These are phyloP conservation scores for Coniochaeta prunicola DNA, from an alignment of 2,329 filamentous ascomycete genomes.

Conservation along the genomic window DNA sequence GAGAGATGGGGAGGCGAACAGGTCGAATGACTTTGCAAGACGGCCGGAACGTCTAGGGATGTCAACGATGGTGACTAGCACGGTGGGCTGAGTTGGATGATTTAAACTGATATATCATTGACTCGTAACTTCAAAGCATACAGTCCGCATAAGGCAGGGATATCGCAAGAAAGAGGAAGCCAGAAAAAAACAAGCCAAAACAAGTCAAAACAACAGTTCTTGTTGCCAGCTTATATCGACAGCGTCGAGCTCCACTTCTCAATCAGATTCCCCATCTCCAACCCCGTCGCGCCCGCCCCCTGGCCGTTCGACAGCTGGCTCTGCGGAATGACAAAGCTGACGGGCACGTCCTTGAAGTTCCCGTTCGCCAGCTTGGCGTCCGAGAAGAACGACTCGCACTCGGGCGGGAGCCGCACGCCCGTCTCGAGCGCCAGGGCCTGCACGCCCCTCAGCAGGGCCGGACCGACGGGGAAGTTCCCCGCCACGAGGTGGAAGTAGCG, in stretches of 20 bases:
- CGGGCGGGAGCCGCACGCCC: neutral
- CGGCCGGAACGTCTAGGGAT: too few species aligned
- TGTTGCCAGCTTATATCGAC: neutral
- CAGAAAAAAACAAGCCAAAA: neutral
- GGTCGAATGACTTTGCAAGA: too few species aligned
- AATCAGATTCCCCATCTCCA: conserved; percentile 1
- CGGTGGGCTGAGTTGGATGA: neutral
- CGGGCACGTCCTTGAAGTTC: neutral
- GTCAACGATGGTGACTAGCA: too few species aligned
- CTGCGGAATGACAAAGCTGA: neutral
- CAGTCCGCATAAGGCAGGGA: neutral
- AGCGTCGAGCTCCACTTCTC: conserved; percentile 2
- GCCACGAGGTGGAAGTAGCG: conserved; percentile 1
- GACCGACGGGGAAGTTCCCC: neutral
- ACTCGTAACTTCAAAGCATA: neutral
- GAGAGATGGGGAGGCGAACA: too few species aligned
- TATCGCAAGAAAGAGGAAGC: neutral
- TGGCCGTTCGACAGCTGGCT: neutral
- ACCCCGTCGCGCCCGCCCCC: neutral
- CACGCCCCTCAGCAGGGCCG: neutral
- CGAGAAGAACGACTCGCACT: neutral
- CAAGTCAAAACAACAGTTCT: neutral
- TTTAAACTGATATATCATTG: neutral
- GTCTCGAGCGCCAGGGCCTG: neutral
- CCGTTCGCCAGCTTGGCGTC: neutral